Percentiles rank a stretch among this genome's conserved stretches.
phyloP scores from a whole-genome alignment of 768 basidiomycete species.

The Lentinula raphanica region DNA sequence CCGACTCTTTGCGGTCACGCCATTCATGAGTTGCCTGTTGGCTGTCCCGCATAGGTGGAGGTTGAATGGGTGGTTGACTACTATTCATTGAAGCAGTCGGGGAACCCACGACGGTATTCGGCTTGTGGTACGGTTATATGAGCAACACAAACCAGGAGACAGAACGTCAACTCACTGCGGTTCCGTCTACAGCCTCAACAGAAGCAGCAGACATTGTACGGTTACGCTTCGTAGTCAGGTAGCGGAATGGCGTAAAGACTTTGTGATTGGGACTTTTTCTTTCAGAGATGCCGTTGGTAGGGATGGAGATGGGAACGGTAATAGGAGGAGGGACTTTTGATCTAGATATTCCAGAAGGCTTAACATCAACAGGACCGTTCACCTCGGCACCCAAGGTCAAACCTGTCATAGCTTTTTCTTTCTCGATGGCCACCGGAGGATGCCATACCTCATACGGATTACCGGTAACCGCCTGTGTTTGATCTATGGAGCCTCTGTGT shows the following conservation, averaged over 20 bases:
- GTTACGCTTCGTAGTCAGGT: slow-evolving; percentile 52
- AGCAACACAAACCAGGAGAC: slow-evolving; percentile 8
- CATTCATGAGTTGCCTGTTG: slow-evolving; percentile 61
- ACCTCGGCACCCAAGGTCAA: neutral
- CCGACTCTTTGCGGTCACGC: slow-evolving; percentile 53
- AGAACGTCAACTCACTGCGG: slow-evolving; percentile 50
- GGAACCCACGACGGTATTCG: slow-evolving; percentile 70
- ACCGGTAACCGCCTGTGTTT: neutral
- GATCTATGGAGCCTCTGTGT: slow-evolving; percentile 10
- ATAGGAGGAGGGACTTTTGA: slow-evolving; percentile 16
- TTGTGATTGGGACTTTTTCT: slow-evolving; percentile 38
- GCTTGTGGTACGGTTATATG: slow-evolving; percentile 27
- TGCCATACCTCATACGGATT: neutral
- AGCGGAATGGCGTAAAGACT: slow-evolving; percentile 59
- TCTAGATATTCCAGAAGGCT: neutral
- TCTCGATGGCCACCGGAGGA: neutral
- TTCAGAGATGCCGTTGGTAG: slow-evolving; percentile 30
- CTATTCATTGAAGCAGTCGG: slow-evolving; percentile 69
- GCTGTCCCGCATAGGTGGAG: slow-evolving; percentile 63
- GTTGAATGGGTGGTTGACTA: slow-evolving; percentile 45
- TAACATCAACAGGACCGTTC: neutral
- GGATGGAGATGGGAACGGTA: slow-evolving; percentile 22
- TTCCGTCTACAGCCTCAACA: slow-evolving; percentile 74
- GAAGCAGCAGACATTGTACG: slow-evolving; percentile 71
- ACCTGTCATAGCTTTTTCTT: too few relatives aligned